These are phyloP conservation scores for Chlorociboria aeruginascens DNA, from an alignment of 495 filamentous ascomycete genomes.

Conservation along the genomic window DNA sequence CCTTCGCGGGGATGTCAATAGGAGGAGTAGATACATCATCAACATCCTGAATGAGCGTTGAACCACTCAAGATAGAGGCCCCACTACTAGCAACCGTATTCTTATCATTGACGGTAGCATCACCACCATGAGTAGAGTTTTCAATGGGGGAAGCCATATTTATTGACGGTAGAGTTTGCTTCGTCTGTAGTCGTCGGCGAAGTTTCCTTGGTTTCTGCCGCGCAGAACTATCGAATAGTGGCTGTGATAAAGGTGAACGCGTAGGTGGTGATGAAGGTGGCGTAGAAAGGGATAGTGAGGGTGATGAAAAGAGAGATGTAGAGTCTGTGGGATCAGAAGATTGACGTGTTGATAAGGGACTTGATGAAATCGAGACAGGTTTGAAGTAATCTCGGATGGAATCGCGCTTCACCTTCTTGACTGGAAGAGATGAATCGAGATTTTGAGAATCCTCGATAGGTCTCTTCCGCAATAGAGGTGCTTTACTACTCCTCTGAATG, in stretches of 20 bases:
- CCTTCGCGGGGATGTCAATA: neutral
- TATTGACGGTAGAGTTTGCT: neutral
- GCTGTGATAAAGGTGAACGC: constrained; percentile 3
- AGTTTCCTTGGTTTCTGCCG: neutral
- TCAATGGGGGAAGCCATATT: neutral
- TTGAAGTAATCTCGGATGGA: constrained; percentile 18
- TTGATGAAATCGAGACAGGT: constrained; percentile 9
- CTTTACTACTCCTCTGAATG: neutral
- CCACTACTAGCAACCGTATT: neutral
- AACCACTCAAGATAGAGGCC: neutral
- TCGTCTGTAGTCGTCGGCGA: neutral
- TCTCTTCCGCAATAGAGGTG: neutral
- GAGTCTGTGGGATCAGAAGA: constrained; percentile 1
- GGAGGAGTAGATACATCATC: neutral
- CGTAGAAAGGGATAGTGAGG: neutral
- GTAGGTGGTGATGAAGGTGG: constrained; percentile 1
- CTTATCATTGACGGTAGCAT: neutral
- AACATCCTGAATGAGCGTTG: neutral
- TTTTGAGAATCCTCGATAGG: neutral
- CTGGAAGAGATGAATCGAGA: neutral
- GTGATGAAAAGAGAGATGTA: neutral
- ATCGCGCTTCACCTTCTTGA: constrained; percentile 2
- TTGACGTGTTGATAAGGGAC: neutral
- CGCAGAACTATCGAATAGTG: neutral
- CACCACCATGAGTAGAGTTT: neutral